Base-by-base conservation (phyloP, 2,329 filamentous ascomycete genomes). In the Cladosporium sp. region DNA sequence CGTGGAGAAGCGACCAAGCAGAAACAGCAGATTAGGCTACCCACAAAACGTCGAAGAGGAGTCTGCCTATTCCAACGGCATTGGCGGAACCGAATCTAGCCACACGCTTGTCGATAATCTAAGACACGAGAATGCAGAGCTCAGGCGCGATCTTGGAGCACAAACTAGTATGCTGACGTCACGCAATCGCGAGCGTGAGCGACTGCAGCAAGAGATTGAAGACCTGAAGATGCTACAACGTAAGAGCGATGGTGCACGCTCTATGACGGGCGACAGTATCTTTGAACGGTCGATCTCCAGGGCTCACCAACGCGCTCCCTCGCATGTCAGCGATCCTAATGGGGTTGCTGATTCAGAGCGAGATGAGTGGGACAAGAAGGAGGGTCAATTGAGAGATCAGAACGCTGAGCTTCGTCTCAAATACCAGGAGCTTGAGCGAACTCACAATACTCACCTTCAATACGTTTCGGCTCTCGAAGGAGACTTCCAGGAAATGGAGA, bases 121-220 rank as follows among this genome's bases (percentile, higher is more conserved):
- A 25, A 87, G 90, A 52, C 91, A 93, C 69, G 93, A 97, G 68
- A 97, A 97, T 67, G 90, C 91, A 2, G 93, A 97, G 71, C 75
- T 99, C 32, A 85, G 93, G 54, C 88, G 92, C 55, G 92, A 97
- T 72, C 89, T 97, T 28, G 91, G 92, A 60, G 94, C 94, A 2
- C 94, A 99, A 71, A 96, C 92, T 0, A 97, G 92, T 0, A 97
- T 99, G 91, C 82, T 99, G 34, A 97, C 93, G 1, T 97, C 94
- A 35, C 84, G 94, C 22, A 97, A 97, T 68, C 88, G 91, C 24
- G 94, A 99, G 70, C 95, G 96, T 70, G 92, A 97, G 70, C 85
- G 91, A 4, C 80, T 99, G 8, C 96, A 97, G 72, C 91, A 96
- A 70, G 93, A 99, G 71, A 97, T 97, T 61, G 94, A 99, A 74